Conservation (phyloP, 495 filamentous ascomycete genomes). For the Aspergillus affinis region DNA sequence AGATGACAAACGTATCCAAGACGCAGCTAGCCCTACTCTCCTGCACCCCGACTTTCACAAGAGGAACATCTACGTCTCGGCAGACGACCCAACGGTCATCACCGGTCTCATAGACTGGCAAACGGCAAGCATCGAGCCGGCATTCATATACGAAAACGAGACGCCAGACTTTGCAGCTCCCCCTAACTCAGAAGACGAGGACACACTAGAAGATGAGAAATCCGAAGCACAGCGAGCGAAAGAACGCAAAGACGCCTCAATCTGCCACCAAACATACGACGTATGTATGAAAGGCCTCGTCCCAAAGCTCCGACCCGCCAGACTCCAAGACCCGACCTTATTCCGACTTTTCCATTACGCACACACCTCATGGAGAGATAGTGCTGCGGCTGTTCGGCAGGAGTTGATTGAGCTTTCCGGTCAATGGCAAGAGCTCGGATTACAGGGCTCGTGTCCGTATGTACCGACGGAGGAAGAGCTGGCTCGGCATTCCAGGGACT, state of each 20-base stretch:
- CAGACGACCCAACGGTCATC: constrained; percentile 38
- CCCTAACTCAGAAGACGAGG: constrained; percentile 13
- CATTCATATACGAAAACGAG: constrained; percentile 38
- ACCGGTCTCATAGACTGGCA: constrained; percentile 45
- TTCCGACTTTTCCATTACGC: constrained; percentile 42
- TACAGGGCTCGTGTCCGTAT: constrained; percentile 32
- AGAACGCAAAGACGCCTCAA: constrained; percentile 24
- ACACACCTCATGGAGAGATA: constrained; percentile 43
- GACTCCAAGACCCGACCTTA: constrained; percentile 34
- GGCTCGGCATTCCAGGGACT: constrained; percentile 28
- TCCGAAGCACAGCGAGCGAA: constrained; percentile 12
- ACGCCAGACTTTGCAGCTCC: constrained; percentile 37
- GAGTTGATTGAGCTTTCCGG: constrained; percentile 38
- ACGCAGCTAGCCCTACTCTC: constrained; percentile 32
- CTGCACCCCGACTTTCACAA: constrained; percentile 43
- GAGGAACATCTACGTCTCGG: constrained; percentile 45
- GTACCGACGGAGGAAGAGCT: constrained; percentile 32
- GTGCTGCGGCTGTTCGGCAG: constrained; percentile 34
- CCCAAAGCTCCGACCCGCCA: constrained; percentile 35
- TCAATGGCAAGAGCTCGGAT: constrained; percentile 22
- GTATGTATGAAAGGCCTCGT: constrained; percentile 33
- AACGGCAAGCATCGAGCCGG: constrained; percentile 37
- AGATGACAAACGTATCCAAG: constrained; percentile 31
- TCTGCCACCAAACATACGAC: constrained; percentile 39
- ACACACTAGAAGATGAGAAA: constrained; percentile 13